Evolutionary conservation across 2,329 filamentous ascomycete genomes (phyloP).

Genomic region (Ceratocystis huliohia): DNA sequence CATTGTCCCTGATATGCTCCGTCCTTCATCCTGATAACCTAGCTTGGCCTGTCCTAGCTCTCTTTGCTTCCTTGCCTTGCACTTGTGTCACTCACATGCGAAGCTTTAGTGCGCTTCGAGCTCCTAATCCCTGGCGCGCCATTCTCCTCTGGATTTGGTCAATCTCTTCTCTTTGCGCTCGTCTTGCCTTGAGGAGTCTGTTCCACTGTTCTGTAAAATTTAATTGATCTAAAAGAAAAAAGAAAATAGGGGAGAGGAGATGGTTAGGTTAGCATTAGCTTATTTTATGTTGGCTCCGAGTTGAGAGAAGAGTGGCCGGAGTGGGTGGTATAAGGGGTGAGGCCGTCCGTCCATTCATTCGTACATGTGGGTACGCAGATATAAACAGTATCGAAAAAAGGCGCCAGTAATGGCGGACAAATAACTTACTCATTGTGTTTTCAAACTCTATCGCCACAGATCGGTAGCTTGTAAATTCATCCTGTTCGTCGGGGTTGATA

Average conservation of each 20-base stretch:
- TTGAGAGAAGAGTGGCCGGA: no score
- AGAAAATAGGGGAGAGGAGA: background rate
- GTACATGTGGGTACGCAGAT: no score
- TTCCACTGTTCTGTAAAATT: slow-evolving; percentile 3
- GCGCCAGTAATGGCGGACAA: background rate
- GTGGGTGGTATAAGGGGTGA: no score
- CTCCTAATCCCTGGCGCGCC: slow-evolving; percentile 7
- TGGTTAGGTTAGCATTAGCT: background rate
- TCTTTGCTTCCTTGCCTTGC: background rate
- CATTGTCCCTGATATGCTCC: background rate
- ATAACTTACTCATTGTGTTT: slow-evolving; percentile 5
- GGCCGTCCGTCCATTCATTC: no score
- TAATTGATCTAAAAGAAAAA: background rate
- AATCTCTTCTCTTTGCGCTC: background rate
- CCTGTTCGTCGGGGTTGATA: slow-evolving; percentile 11
- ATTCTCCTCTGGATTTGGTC: background rate
- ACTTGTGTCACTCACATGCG: slow-evolving; percentile 3
- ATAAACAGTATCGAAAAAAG: background rate
- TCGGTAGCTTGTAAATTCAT: background rate
- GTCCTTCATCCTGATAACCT: background rate
- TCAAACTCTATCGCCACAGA: slow-evolving; percentile 13
- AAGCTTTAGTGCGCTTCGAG: background rate
- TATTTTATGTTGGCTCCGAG: background rate
- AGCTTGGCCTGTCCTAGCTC: background rate
- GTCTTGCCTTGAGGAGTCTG: background rate